These are phyloP conservation scores for Funneliformis geosporum DNA, from an alignment of 192 early-diverging fungal genomes.

Conservation along the genomic window DNA sequence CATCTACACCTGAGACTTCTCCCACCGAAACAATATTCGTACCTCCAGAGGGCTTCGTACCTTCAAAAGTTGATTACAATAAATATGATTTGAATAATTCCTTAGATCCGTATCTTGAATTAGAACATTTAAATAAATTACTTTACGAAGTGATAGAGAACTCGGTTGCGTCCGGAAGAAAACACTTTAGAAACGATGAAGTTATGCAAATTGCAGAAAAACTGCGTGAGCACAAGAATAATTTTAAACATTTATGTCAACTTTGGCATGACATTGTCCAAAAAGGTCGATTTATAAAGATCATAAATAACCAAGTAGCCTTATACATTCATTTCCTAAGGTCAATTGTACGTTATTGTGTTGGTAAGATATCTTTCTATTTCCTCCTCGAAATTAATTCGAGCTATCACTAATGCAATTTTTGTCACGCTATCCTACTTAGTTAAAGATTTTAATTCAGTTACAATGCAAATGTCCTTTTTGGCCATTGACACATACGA, in stretches of 20 bases:
- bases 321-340: background rate
- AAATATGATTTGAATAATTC: background rate
- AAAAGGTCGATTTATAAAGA: background rate
- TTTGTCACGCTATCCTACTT: background rate
- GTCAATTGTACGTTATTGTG: background rate
- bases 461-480: background rate
- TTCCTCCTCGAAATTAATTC: background rate
- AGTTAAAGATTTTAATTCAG: background rate
- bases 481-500: background rate
- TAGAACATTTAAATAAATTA: background rate
- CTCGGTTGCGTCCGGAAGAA: background rate
- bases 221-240: background rate
- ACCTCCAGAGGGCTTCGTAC: background rate
- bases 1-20: background rate
- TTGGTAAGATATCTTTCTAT: background rate
- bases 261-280: background rate
- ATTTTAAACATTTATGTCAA: background rate
- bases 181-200: background rate
- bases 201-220: background rate
- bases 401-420: background rate
- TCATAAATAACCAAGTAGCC: background rate
- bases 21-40: background rate
- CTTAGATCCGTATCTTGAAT: background rate
- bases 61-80: background rate
- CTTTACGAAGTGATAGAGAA: background rate